Conservation (phyloP, 495 filamentous ascomycete species). For the Neurospora cerealis region DNA sequence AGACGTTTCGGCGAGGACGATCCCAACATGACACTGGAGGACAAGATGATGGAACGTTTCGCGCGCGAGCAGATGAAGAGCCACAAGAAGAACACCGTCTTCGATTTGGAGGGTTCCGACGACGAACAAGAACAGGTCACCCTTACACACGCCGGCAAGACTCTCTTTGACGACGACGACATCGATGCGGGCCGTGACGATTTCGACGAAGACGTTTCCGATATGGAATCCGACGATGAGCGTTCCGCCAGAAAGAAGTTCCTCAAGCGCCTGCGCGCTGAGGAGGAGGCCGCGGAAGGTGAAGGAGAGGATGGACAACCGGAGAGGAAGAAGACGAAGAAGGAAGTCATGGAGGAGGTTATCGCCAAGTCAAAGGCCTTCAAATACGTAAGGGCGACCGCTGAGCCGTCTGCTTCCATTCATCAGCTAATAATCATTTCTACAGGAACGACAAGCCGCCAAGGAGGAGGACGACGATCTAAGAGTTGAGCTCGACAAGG, state of each 20-base stretch:
- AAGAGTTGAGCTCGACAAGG: slow-evolving; percentile 44
- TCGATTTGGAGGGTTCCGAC: slow-evolving; percentile 83
- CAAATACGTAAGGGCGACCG: slow-evolving; percentile 57
- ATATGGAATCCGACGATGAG: slow-evolving; percentile 43
- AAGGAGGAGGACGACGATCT: slow-evolving; percentile 94
- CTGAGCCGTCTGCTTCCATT: not conserved
- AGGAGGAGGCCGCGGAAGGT: slow-evolving; percentile 29
- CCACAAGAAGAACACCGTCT: slow-evolving; percentile 63
- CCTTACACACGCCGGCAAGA: slow-evolving; percentile 77
- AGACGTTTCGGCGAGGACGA: slow-evolving; percentile 94
- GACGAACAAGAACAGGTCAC: slow-evolving; percentile 46
- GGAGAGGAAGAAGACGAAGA: slow-evolving; percentile 80
- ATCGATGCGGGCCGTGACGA: slow-evolving; percentile 46
- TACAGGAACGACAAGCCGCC: slow-evolving; percentile 56
- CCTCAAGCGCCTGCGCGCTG: slow-evolving; percentile 50
- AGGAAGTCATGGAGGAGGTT: slow-evolving; percentile 94
- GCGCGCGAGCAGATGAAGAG: slow-evolving; percentile 68
- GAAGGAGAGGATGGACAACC: slow-evolving; percentile 45
- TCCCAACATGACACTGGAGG: slow-evolving; percentile 84
- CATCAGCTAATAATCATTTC: not conserved
- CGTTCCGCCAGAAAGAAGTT: slow-evolving; percentile 35
- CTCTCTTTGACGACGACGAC: slow-evolving; percentile 47
- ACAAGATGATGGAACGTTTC: slow-evolving; percentile 85
- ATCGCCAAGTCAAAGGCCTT: slow-evolving; percentile 94
- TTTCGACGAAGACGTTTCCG: slow-evolving; percentile 55